phyloP scores from a whole-genome alignment of 108 stramenopile genomes.

The Chaetoceros tenuissimus region DNA sequence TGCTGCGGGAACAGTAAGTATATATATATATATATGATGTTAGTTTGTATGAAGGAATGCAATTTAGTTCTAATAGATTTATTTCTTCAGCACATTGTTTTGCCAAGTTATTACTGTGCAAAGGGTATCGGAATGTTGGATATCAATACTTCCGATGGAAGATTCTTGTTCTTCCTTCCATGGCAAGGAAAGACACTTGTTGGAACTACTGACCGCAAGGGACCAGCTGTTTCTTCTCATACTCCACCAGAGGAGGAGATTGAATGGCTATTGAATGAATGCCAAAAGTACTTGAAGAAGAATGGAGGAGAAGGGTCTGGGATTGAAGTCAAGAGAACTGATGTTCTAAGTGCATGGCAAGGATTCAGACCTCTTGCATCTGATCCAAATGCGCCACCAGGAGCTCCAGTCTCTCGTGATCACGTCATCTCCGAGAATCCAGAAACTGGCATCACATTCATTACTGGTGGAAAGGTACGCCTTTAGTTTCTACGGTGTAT shows the following conservation, averaged over 20 bases:
- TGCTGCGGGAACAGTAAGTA: conserved; percentile 12
- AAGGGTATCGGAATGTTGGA: conserved; percentile 73
- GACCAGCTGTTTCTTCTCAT: conserved; percentile 49
- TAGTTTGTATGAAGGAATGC: not conserved
- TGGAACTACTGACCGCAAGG: conserved; percentile 77
- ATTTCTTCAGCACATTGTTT: conserved; percentile 42
- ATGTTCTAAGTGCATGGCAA: conserved; percentile 52
- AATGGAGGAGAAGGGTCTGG: too few relatives aligned
- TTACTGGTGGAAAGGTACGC: conserved; percentile 65
- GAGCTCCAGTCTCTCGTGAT: conserved; percentile 29
- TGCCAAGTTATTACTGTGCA: conserved; percentile 79
- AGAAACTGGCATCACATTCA: conserved; percentile 52
- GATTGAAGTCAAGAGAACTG: conserved; percentile 39
- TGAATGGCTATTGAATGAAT: conserved; percentile 77
- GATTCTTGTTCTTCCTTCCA: conserved; percentile 87
- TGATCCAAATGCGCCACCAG: conserved; percentile 52
- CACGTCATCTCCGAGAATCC: conserved; percentile 55
- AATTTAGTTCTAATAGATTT: not conserved
- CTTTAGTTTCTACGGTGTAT: not conserved
- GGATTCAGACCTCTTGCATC: conserved; percentile 51
- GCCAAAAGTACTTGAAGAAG: conserved; percentile 41
- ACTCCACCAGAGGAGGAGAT: conserved; percentile 72
- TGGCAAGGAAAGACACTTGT: conserved; percentile 78
- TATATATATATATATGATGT: conserved; percentile 47
- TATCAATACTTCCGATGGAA: conserved; percentile 81